phyloP scores from a whole-genome alignment of 495 filamentous ascomycete genomes.

The Bacidia gigantensis region DNA sequence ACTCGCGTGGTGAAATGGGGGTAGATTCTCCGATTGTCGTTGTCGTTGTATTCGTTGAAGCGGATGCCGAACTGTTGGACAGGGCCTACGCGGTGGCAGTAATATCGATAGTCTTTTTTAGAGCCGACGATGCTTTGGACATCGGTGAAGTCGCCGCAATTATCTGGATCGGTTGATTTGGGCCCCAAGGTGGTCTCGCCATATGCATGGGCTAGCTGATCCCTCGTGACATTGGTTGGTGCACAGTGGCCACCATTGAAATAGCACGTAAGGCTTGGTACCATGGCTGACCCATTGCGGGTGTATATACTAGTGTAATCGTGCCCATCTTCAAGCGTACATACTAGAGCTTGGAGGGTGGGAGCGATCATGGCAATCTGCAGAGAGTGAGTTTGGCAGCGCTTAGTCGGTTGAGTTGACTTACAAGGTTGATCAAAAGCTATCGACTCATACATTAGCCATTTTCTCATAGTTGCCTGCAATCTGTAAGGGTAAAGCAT shows the following conservation, averaged over 20 bases:
- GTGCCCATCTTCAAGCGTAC: conserved; percentile 8
- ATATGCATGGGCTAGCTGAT: conserved; percentile 7
- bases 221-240: not conserved
- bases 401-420: not conserved
- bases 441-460: no score
- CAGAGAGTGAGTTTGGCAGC: not conserved
- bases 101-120: conserved; percentile 6
- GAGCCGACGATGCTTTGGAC: conserved; percentile 5
- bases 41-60: conserved; percentile 13
- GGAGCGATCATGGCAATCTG: conserved; percentile 6
- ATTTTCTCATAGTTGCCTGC: no score
- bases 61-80: conserved; percentile 14
- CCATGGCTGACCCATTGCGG: conserved; percentile 5
- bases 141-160: no score
- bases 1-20: conserved; percentile 11
- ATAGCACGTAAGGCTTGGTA: conserved; percentile 8
- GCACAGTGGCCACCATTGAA: not conserved
- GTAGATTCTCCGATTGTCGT: conserved; percentile 3
- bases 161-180: no score
- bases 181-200: conserved; percentile 1
- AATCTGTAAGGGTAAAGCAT: not conserved
- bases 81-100: conserved; percentile 1
- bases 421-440: not conserved
- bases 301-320: conserved; percentile 9
- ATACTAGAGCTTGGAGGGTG: conserved; percentile 11